Conservation (phyloP, 2,329 filamentous ascomycete genomes). For the Ceratocystis colombiana region DNA sequence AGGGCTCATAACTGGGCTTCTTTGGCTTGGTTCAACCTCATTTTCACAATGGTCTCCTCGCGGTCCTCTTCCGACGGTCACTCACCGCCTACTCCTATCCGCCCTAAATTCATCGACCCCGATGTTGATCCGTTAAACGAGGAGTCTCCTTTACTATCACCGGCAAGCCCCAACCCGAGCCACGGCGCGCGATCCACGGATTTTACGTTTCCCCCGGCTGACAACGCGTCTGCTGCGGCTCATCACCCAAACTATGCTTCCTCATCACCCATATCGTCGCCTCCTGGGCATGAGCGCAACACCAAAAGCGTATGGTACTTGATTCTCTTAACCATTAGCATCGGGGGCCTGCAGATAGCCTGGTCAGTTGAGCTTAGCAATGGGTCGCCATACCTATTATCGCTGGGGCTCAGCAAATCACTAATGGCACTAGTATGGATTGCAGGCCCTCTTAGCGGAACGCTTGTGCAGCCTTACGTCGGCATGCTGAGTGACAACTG, state of each 20-base stretch:
- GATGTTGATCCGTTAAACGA: conserved; percentile 26
- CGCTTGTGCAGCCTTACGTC: conserved; percentile 71
- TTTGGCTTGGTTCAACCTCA: neutral
- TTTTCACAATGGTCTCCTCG: conserved; percentile 16
- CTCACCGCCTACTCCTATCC: conserved; percentile 15
- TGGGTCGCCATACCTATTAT: conserved; percentile 74
- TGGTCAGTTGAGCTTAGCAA: conserved; percentile 95
- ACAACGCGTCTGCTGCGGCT: conserved; percentile 6
- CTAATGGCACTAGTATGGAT: conserved; percentile 79
- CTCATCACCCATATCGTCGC: neutral
- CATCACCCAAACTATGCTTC: neutral
- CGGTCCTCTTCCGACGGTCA: conserved; percentile 15
- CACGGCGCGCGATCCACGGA: conserved; percentile 31
- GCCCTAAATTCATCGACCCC: conserved; percentile 21
- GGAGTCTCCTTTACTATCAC: conserved; percentile 26
- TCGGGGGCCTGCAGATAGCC: conserved; percentile 83
- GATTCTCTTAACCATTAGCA: conserved; percentile 72
- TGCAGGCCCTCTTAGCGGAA: conserved; percentile 64
- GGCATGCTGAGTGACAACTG: conserved; percentile 74
- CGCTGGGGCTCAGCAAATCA: conserved; percentile 71
- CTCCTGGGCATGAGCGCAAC: conserved; percentile 35
- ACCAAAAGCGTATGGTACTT: conserved; percentile 80
- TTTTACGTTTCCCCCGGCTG: conserved; percentile 30
- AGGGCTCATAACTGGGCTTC: conserved; percentile 10
- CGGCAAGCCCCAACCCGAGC: conserved; percentile 20